A percentile compares a stretch with the other conserved stretches of the same genome.
Evolutionary conservation across 768 basidiomycete species (phyloP).

Genomic region (Trametes gibbosa): DNA sequence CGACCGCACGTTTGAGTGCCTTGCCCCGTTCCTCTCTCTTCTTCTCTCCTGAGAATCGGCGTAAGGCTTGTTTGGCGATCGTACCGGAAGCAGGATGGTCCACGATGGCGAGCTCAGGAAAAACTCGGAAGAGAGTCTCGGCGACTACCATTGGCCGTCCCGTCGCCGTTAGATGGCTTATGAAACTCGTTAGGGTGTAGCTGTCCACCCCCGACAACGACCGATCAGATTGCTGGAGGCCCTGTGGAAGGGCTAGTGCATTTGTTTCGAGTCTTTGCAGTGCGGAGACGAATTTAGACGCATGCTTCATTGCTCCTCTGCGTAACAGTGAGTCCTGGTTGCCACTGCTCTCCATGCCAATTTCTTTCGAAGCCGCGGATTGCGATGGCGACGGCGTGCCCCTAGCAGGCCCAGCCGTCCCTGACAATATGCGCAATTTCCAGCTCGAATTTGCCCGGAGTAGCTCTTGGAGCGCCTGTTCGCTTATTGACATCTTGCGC

Average conservation of each 20-base stretch:
- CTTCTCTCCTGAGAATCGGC: slow-evolving; percentile 16
- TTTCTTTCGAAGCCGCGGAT: no score
- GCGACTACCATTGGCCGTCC: slow-evolving; percentile 46
- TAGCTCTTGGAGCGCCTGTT: slow-evolving; percentile 37
- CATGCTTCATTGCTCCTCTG: no score
- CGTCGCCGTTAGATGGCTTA: slow-evolving; percentile 49
- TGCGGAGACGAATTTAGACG: not conserved
- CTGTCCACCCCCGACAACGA: slow-evolving; percentile 34
- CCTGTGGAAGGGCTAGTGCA: slow-evolving; percentile 17
- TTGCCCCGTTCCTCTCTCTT: no score
- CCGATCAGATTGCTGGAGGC: not conserved
- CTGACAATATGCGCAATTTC: not conserved
- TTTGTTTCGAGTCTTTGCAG: slow-evolving; percentile 9
- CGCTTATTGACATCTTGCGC: slow-evolving; percentile 36
- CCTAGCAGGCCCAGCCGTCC: not conserved
- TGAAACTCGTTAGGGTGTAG: slow-evolving; percentile 50
- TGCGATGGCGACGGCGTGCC: not conserved
- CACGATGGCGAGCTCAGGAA: slow-evolving; percentile 50
- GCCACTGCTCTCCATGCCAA: no score
- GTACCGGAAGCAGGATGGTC: slow-evolving; percentile 35
- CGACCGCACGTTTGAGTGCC: slow-evolving; percentile 40
- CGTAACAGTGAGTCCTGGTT: no score
- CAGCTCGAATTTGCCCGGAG: slow-evolving; percentile 1
- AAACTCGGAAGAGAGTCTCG: slow-evolving; percentile 46
- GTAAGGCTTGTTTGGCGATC: not conserved